Evolutionary conservation across 768 basidiomycete genomes (phyloP).

Genomic region (Clitopilus hobsonii): DNA sequence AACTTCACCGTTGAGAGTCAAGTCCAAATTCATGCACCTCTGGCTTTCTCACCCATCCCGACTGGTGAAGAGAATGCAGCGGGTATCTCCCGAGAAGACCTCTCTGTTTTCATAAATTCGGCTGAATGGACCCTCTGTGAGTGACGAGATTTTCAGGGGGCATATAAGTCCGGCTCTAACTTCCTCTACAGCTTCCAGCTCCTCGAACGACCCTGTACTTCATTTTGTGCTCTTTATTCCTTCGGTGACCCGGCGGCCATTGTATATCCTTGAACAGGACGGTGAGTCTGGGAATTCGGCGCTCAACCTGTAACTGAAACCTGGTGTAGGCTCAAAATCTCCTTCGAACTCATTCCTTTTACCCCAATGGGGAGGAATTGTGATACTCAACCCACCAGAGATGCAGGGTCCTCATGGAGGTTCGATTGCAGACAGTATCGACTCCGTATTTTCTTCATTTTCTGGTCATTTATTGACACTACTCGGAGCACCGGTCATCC

Average conservation of each 20-base stretch:
- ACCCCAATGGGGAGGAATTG: constrained; percentile 92
- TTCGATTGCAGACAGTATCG: constrained; percentile 40
- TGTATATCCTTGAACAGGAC: constrained; percentile 56
- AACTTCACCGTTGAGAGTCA: constrained; percentile 95
- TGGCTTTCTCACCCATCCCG: constrained; percentile 67
- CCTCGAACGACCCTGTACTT: constrained; percentile 89
- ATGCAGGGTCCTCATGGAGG: constrained; percentile 22
- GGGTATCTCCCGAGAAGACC: constrained; percentile 71
- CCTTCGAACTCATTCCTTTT: constrained; percentile 72
- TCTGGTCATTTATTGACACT: constrained; percentile 68
- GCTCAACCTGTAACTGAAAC: constrained; percentile 6
- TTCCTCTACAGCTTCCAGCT: constrained; percentile 68
- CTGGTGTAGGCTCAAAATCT: constrained; percentile 38
- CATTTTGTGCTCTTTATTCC: constrained; percentile 92
- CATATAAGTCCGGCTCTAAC: not conserved
- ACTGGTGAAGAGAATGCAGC: constrained; percentile 36
- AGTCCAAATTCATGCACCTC: constrained; percentile 85
- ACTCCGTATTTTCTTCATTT: constrained; percentile 58
- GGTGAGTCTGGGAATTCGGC: constrained; percentile 25
- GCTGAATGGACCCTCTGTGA: constrained; percentile 93
- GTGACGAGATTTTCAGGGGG: constrained; percentile 8
- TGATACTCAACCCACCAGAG: constrained; percentile 60
- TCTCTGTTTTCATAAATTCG: constrained; percentile 92
- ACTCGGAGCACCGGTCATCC: constrained; percentile 73
- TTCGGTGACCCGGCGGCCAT: constrained; percentile 58